phyloP scores from a whole-genome alignment of 2,329 filamentous ascomycete genomes.

The Colletotrichum sp. region DNA sequence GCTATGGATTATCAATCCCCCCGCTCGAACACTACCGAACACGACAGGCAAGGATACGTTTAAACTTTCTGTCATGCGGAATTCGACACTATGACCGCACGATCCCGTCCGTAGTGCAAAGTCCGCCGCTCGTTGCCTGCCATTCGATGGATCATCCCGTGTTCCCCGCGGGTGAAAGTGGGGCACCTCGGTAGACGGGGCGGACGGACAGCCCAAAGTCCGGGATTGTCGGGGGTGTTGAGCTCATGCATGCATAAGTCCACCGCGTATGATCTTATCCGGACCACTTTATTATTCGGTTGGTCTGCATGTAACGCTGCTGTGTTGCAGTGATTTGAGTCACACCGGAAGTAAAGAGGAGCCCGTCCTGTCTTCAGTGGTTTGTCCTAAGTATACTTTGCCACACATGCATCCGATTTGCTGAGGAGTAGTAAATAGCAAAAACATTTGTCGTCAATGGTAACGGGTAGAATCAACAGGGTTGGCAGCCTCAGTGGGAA shows the following conservation, averaged over 20 bases:
- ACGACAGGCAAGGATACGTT: neutral
- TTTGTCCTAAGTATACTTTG: too few species aligned
- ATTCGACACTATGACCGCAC: neutral
- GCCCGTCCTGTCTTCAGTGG: too few species aligned
- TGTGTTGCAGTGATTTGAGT: neutral
- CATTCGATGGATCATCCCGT: neutral
- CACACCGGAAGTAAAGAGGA: neutral
- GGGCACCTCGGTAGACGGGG: neutral
- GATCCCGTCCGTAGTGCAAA: neutral
- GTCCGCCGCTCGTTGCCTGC: neutral
- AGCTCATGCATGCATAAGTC: neutral
- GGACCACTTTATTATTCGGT: neutral
- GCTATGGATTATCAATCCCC: neutral
- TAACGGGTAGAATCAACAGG: too few species aligned
- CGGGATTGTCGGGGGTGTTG: neutral
- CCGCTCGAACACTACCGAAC: neutral
- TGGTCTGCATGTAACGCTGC: neutral
- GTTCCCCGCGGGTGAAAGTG: neutral
- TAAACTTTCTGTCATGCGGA: neutral
- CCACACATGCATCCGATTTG: too few species aligned
- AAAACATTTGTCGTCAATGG: too few species aligned
- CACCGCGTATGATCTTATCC: neutral
- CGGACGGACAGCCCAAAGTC: neutral
- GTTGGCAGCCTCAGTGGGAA: too few species aligned
- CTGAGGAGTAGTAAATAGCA: too few species aligned